Base-by-base conservation (phyloP, 257 asterid genomes). In the Cordia subcordata region DNA sequence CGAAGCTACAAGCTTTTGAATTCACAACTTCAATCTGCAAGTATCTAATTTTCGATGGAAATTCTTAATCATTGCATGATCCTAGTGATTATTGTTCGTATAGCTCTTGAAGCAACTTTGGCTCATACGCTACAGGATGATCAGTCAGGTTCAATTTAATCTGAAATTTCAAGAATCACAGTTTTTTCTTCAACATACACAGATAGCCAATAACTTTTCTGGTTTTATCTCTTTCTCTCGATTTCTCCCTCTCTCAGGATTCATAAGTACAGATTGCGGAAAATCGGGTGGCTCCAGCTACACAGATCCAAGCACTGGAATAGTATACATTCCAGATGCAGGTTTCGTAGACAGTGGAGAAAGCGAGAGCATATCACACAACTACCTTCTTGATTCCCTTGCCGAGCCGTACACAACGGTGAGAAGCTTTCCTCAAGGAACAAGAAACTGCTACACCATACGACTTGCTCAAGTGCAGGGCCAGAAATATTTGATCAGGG, bases 241-340 rank as follows among this genome's bases (percentile, higher is more conserved):
- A 1, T 42, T 12, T 39, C 9, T 39, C 12, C 12, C 47, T 37
- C 9, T 65, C 20, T 33, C 32, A 71, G 76, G 72, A 18, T 71
- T 71, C 72, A 55, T 66, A 35, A 71, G 77, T 55, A n/a, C 66
- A 6, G 77, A 66, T 46, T 66, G 77, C 53, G 72, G 77, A 21
- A 22, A 65, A 50, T 56, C 59, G 18, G 38, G 37, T n/a, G 57
- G 51, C 27, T 47, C 76, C 13, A 18, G 15, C 27, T 70, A 64
- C 23, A 59, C 59, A 0, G 71, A 70, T 33, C 33, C 17, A 5
- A 37, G 1, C 19, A 65, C 68, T 3, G 65, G 61, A 6, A 44
- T 71, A 55, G 0, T 4, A 8, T 66, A 71, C 55, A 15, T 27
- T 49, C 47, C 72, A 49, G 77, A 71, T 42, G 61, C 58, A 17